These are phyloP conservation scores for Mortierella sp. DNA, from an alignment of 371 early-diverging fungal genomes.

Conservation along the genomic window DNA sequence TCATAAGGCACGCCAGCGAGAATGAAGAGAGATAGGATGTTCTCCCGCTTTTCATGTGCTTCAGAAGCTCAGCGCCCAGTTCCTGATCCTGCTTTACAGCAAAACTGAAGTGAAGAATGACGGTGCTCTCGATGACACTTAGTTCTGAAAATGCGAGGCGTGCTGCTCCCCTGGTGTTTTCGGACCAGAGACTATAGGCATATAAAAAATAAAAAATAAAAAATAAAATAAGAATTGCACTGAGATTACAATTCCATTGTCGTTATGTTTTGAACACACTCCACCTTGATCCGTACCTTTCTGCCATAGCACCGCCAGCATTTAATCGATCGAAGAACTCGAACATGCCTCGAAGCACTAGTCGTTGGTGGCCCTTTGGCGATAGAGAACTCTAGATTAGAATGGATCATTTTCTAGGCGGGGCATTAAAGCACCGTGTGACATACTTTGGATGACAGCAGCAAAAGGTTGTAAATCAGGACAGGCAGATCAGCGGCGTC, in stretches of 20 bases:
- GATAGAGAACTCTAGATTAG: neutral
- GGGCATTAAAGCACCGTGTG: neutral
- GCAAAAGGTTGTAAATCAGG: conserved; percentile 64
- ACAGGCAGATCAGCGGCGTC: conserved; percentile 70
- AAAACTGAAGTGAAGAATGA: conserved; percentile 70
- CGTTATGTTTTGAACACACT: too few species aligned
- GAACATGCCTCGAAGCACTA: conserved; percentile 58
- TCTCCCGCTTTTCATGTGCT: conserved; percentile 63
- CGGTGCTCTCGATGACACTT: conserved; percentile 65
- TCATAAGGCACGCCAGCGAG: conserved; percentile 64
- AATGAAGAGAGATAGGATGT: conserved; percentile 60
- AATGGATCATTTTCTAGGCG: too few species aligned
- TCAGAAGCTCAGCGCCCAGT: conserved; percentile 67
- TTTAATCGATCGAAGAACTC: conserved; percentile 59
- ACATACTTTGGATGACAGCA: conserved; percentile 70
- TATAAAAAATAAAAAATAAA: neutral
- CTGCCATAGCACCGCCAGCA: conserved; percentile 27
- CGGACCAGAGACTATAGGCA: conserved; percentile 29
- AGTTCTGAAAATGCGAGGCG: conserved; percentile 48
- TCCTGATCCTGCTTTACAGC: conserved; percentile 75
- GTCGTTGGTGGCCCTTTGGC: conserved; percentile 59
- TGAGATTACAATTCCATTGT: too few species aligned
- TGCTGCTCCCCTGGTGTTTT: conserved; percentile 35
- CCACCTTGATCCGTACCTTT: too few species aligned
- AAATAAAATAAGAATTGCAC: too few species aligned